Evolutionary conservation across 371 early-diverging fungal species (phyloP).

Genomic region (Vairimorpha necatrix): DNA sequence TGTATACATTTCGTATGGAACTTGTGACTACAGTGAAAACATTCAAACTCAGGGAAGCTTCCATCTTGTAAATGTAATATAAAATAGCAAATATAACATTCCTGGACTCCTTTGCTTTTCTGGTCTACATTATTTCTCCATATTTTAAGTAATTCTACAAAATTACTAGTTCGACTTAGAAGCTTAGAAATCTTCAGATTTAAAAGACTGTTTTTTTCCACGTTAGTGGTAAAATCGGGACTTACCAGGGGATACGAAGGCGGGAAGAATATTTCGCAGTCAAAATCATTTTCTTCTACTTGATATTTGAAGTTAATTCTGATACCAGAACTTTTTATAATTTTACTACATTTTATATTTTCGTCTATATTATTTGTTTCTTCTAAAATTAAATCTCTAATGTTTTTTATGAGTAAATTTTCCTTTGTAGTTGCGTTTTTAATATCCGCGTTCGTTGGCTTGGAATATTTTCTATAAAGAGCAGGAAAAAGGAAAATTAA

Average conservation of each 20-base stretch:
- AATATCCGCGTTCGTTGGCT: neutral
- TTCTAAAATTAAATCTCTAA: neutral
- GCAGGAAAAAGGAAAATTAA: neutral
- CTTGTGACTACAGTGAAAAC: conserved; percentile 56
- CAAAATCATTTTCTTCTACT: conserved; percentile 6
- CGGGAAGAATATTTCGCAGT: conserved; percentile 11
- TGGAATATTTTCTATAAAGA: neutral
- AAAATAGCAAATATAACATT: conserved; percentile 64
- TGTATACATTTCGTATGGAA: conserved; percentile 57
- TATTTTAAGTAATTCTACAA: conserved; percentile 55
- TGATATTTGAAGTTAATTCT: conserved; percentile 10
- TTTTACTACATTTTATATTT: neutral
- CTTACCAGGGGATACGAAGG: conserved; percentile 27
- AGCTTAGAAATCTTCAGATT: conserved; percentile 48
- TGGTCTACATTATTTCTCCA: conserved; percentile 59
- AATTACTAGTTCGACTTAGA: conserved; percentile 49
- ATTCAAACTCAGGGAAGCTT: conserved; percentile 51
- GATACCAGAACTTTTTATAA: conserved; percentile 4
- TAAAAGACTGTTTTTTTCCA: conserved; percentile 22
- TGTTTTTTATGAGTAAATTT: neutral
- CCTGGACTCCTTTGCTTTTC: conserved; percentile 43
- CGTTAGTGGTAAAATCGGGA: conserved; percentile 25
- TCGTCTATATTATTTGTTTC: neutral
- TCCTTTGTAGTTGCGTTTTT: neutral
- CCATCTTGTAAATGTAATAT: conserved; percentile 53